Conservation (phyloP, 495 filamentous ascomycete genomes). For the Aspergillus incahuasiensis region DNA sequence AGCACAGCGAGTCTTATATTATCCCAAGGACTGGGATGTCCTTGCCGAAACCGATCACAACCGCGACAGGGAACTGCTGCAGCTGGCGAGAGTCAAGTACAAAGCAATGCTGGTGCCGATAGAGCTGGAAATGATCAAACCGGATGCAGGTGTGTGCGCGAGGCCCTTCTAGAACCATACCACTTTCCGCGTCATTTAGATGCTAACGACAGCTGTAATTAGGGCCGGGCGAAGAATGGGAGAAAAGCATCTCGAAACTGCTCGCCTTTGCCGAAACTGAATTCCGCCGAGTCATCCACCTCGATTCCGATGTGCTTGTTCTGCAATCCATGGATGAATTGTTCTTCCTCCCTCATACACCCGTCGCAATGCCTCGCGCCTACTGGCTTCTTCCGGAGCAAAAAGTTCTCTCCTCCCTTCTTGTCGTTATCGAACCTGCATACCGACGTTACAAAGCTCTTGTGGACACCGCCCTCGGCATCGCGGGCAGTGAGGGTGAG, state of each 20-base stretch:
- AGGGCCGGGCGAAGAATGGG: conserved; percentile 45
- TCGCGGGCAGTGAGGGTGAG: neutral
- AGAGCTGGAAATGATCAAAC: conserved; percentile 46
- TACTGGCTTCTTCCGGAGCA: conserved; percentile 61
- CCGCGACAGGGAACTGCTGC: conserved; percentile 51
- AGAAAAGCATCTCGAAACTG: conserved; percentile 63
- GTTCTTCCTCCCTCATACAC: conserved; percentile 60
- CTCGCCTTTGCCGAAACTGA: conserved; percentile 66
- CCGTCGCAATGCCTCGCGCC: conserved; percentile 62
- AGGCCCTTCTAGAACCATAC: neutral
- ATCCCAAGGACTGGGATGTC: conserved; percentile 54
- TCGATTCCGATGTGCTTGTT: conserved; percentile 66
- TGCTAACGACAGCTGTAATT: neutral
- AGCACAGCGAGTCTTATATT: conserved; percentile 64
- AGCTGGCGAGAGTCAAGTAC: conserved; percentile 57
- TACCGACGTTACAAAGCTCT: conserved; percentile 49
- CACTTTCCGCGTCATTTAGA: neutral
- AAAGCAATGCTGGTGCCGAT: conserved; percentile 58
- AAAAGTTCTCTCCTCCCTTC: conserved; percentile 52
- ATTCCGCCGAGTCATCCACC: conserved; percentile 61
- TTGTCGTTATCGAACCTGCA: conserved; percentile 64
- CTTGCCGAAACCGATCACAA: conserved; percentile 32
- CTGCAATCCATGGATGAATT: conserved; percentile 67
- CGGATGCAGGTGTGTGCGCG: conserved; percentile 33
- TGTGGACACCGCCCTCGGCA: conserved; percentile 31